Evolutionary conservation across 1,284 basidiomycete species (phyloP), one percentile per base, ranked within the genome.

Genomic region (Xerocomus subilludens): DNA sequence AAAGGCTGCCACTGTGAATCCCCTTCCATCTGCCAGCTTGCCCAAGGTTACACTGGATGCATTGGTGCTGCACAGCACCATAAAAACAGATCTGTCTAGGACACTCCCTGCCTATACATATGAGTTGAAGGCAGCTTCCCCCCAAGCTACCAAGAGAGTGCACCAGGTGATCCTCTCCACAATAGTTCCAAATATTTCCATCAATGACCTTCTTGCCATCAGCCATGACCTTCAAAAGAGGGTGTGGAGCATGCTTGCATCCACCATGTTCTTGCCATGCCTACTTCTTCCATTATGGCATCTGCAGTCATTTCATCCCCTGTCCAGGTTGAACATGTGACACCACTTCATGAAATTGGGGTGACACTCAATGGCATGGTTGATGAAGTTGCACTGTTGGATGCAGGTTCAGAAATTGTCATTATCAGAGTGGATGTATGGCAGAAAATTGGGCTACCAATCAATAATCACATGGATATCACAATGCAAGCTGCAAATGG

Each of bases 401-500:
- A 76, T n/a, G 47, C 72, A 63, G 69, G 72, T 18, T 77, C 70
- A 1, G 70, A 76, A 16, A 74, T 76, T 3, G 56, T 76, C 2
- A 30, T 77, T 1, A 70, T 74, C 11, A 16, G 33, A 27, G n/a
- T n/a, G 11, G 72, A 77, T 25, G 23, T 70, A 0, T 73, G 70
- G 71, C 1, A 14, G 2, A 23, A 55, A 2, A 27, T 47, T 9
- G 51, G 10, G 2, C n/a, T 23, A 3, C 58, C 38, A 2, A 32
- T 71, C 51, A 70, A 63, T 10, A 25, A 67, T 4, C 27, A 20
- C 3, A n/a, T 58, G 8, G 30, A 33, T 2, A 74, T 76, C 49
- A 59, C 21, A 2, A 82, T 82, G 77, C 75, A 82, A 33, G 78
- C 74, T 3, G 77, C 79, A 2, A 80, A 81, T 62, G 60, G 72